A percentile compares a stretch with the other conserved stretches of the same genome.
These are phyloP conservation scores for Gossypium raimondii DNA, from an alignment of 345 rosid genomes.

Conservation along the genomic window DNA sequence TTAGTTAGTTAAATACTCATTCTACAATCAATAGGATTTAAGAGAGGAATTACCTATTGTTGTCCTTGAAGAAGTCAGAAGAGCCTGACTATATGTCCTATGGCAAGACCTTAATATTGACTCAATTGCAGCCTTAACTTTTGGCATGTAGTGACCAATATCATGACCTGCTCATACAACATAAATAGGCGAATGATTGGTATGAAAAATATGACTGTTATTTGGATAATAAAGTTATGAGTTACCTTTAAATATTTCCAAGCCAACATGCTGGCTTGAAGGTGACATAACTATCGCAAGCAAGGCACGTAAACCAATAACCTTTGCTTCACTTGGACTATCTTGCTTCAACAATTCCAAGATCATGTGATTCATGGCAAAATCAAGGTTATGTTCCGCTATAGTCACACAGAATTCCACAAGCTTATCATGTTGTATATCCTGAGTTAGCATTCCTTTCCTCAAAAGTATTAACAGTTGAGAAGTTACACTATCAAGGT, in stretches of 20 bases:
- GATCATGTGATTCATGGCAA: slow-evolving; percentile 96
- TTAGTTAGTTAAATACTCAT: slow-evolving; percentile 2
- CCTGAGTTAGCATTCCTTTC: slow-evolving; percentile 96
- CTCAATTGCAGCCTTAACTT: slow-evolving; percentile 97
- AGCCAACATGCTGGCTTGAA: slow-evolving; percentile 76
- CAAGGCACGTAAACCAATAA: slow-evolving; percentile 93
- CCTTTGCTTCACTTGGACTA: slow-evolving; percentile 93
- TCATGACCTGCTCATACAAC: slow-evolving; percentile 58
- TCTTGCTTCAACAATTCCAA: slow-evolving; percentile 93
- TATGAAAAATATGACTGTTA: not conserved
- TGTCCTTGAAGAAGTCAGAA: slow-evolving; percentile 84
- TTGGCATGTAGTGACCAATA: slow-evolving; percentile 89
- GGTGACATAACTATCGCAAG: slow-evolving; percentile 93
- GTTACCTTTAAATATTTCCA: slow-evolving; percentile 87
- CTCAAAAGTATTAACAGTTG: slow-evolving; percentile 81
- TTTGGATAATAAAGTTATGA: not conserved
- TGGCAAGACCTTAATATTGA: slow-evolving; percentile 88
- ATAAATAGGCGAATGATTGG: slow-evolving; percentile 15
- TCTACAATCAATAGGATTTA: slow-evolving; percentile 4
- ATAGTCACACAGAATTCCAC: slow-evolving; percentile 96
- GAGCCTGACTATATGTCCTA: slow-evolving; percentile 81
- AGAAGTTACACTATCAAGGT: slow-evolving; percentile 94
- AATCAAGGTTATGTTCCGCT: slow-evolving; percentile 98
- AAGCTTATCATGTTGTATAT: slow-evolving; percentile 94
- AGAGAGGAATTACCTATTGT: slow-evolving; percentile 57